Evolutionary conservation across 2,329 filamentous ascomycete species (phyloP).

Genomic region (Tolypocladium tundrense): DNA sequence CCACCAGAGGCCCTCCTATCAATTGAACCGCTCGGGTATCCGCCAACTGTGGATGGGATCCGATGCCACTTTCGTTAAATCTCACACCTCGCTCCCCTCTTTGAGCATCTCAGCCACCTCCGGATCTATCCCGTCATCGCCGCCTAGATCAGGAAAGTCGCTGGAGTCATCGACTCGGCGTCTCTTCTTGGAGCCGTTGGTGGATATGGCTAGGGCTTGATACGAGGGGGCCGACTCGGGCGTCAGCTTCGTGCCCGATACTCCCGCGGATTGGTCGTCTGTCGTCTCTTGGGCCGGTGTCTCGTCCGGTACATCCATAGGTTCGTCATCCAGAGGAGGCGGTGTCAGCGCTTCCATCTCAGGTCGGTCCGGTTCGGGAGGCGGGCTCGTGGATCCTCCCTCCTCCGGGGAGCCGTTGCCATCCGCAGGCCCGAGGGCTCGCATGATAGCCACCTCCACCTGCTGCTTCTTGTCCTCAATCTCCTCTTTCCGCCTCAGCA

Average conservation of each 20-base stretch:
- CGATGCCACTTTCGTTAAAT: neutral
- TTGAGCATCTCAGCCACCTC: constrained; percentile 47
- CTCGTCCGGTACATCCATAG: constrained; percentile 4
- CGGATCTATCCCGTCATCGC: constrained; percentile 44
- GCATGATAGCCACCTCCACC: constrained; percentile 86
- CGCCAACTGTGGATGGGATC: neutral
- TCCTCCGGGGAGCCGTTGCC: constrained; percentile 37
- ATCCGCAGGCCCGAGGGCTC: constrained; percentile 58
- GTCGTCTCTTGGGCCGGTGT: constrained; percentile 9
- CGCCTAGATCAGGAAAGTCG: constrained; percentile 44
- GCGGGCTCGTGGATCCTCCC: constrained; percentile 32
- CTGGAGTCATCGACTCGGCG: constrained; percentile 40
- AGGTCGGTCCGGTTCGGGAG: constrained; percentile 59
- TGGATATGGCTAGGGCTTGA: constrained; percentile 37
- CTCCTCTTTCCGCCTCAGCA: constrained; percentile 56
- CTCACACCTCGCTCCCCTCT: constrained; percentile 18
- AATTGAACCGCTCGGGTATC: neutral
- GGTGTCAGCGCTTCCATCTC: constrained; percentile 82
- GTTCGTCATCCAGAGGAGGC: constrained; percentile 45
- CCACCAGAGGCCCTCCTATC: neutral
- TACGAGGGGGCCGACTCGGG: constrained; percentile 32
- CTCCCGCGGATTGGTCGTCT: constrained; percentile 4
- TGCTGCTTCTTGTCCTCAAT: constrained; percentile 78
- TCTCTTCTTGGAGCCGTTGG: constrained; percentile 47
- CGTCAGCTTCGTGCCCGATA: constrained; percentile 27